Evolutionary conservation across 352 stramenopile species (phyloP).

Genomic region (Globisporangium middletonii): DNA sequence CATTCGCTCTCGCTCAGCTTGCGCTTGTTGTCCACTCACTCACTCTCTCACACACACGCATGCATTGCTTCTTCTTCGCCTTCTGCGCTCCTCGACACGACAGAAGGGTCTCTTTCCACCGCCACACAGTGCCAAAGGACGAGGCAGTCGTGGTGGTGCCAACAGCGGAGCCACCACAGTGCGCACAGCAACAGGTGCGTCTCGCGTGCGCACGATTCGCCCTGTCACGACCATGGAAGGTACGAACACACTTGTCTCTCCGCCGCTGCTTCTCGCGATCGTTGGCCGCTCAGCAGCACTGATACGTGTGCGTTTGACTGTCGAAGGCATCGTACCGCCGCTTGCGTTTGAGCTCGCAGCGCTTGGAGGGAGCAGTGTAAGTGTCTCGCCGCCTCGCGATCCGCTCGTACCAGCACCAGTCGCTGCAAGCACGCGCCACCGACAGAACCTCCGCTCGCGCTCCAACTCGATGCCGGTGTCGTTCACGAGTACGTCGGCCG

Average conservation of each 20-base stretch:
- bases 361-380: neutral
- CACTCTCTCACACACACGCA: too few species aligned
- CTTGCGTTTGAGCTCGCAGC: slow-evolving; percentile 9
- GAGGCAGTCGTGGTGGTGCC: too few species aligned
- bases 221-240: slow-evolving; percentile 32
- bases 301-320: neutral
- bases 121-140: too few species aligned
- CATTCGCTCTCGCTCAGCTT: too few species aligned
- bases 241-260: neutral
- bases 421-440: slow-evolving; percentile 8
- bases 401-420: too few species aligned
- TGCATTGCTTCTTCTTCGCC: too few species aligned
- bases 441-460: slow-evolving; percentile 38
- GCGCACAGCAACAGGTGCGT: slow-evolving; percentile 9
- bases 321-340: slow-evolving; percentile 7
- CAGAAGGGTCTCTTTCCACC: too few species aligned
- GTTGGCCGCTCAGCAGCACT: neutral
- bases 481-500: slow-evolving; percentile 17
- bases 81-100: too few species aligned
- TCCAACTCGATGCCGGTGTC: slow-evolving; percentile 78
- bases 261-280: neutral
- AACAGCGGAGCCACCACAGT: slow-evolving; percentile 17
- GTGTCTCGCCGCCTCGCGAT: too few species aligned
- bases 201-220: slow-evolving; percentile 30
- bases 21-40: too few species aligned